phyloP scores from a whole-genome alignment of 2,329 filamentous ascomycete genomes.

The Dendrostoma leiphaemia region DNA sequence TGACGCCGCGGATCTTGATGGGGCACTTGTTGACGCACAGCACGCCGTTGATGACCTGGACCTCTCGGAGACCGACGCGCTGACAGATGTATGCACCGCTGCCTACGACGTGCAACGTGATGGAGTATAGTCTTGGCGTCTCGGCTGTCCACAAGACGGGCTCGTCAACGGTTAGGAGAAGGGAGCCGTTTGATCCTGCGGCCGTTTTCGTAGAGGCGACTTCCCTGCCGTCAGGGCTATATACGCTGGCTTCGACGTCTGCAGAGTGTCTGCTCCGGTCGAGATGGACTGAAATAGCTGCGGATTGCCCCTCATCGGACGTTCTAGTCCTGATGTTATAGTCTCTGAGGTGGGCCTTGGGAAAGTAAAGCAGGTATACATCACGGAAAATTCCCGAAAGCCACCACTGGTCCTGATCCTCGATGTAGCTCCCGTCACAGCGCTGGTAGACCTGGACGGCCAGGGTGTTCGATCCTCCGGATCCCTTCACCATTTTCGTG shows the following conservation, averaged over 20 bases:
- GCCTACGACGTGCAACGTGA: slow-evolving; percentile 22
- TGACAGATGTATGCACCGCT: slow-evolving; percentile 37
- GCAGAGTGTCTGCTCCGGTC: slow-evolving; percentile 30
- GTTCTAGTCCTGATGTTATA: slow-evolving; percentile 52
- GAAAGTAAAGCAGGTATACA: slow-evolving; percentile 58
- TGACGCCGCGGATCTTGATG: slow-evolving; percentile 54
- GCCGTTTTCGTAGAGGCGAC: slow-evolving; percentile 22
- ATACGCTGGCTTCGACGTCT: slow-evolving; percentile 15
- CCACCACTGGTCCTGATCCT: slow-evolving; percentile 66
- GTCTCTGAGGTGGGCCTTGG: slow-evolving; percentile 52
- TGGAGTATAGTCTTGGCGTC: slow-evolving; percentile 50
- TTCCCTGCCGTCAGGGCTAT: slow-evolving; percentile 26
- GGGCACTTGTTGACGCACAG: slow-evolving; percentile 54
- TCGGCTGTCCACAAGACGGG: slow-evolving; percentile 60
- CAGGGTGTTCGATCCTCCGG: slow-evolving; percentile 50
- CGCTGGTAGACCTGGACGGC: slow-evolving; percentile 70
- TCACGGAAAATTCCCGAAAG: slow-evolving; percentile 59
- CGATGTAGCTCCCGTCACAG: slow-evolving; percentile 70
- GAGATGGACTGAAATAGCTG: slow-evolving; percentile 39
- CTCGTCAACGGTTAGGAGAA: slow-evolving; percentile 40
- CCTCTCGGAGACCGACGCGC: slow-evolving; percentile 55
- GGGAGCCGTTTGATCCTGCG: slow-evolving; percentile 7
- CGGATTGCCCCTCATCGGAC: slow-evolving; percentile 50
- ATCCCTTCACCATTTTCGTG: slow-evolving; percentile 43
- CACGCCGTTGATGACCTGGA: slow-evolving; percentile 54